Evolutionary conservation across 2,329 filamentous ascomycete genomes (phyloP).

Genomic region (Lachnellula suecica): DNA sequence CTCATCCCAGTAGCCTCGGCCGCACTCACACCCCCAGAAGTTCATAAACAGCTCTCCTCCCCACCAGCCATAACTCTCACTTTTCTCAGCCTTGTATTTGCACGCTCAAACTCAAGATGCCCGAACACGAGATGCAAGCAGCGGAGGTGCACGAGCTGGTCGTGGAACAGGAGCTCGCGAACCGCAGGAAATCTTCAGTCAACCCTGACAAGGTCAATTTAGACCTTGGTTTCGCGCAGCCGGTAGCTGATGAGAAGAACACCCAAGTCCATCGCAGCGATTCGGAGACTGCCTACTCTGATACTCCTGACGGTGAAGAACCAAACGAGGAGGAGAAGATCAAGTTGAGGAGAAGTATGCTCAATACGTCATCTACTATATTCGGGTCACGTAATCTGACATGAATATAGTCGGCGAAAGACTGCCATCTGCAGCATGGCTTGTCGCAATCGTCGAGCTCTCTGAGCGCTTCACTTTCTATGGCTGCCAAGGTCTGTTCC

Average conservation of each 20-base stretch:
- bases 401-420: conserved; percentile 11
- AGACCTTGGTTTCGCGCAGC: conserved; percentile 13
- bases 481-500: conserved; percentile 60
- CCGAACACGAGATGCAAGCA: conserved; percentile 21
- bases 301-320: conserved; percentile 18
- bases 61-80: not conserved
- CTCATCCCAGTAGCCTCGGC: not conserved
- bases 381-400: not conserved
- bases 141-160: conserved; percentile 17
- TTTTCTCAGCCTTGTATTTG: not conserved
- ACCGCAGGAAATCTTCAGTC: conserved; percentile 5
- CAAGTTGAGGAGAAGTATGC: conserved; percentile 16
- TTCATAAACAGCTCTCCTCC: not conserved
- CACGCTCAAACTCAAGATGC: conserved; percentile 9
- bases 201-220: conserved; percentile 14
- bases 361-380: not conserved
- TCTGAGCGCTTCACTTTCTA: conserved; percentile 67
- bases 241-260: conserved; percentile 7
- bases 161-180: conserved; percentile 12
- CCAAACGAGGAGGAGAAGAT: conserved; percentile 17
- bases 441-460: conserved; percentile 60
- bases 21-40: not conserved
- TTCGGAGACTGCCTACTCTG: conserved; percentile 8
- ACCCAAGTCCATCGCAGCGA: not conserved
- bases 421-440: conserved; percentile 28